phyloP scores from a whole-genome alignment of 2,329 filamentous ascomycete species.

The Hypoxylon sp. region DNA sequence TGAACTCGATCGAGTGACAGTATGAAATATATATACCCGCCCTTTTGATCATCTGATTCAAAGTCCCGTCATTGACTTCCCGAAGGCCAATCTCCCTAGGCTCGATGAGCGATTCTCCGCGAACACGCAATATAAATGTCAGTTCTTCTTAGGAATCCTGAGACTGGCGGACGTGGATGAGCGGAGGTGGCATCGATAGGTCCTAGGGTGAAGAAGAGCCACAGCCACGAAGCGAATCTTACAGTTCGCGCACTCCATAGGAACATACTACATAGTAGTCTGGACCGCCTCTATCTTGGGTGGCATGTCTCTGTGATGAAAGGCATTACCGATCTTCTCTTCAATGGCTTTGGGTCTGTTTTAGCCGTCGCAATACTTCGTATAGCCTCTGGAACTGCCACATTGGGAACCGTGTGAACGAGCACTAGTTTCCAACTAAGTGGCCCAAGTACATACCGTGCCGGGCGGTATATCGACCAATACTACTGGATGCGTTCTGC shows the following conservation, averaged over 20 bases:
- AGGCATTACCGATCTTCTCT: not conserved
- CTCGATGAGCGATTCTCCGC: not conserved
- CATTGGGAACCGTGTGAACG: not conserved
- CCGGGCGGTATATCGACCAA: not conserved
- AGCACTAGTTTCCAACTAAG: not conserved
- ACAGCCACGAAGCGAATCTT: not conserved
- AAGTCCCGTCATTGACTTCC: not conserved
- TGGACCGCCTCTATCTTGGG: not conserved
- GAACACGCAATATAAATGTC: not conserved
- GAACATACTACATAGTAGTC: not conserved
- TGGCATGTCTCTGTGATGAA: not conserved
- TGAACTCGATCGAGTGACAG: not conserved
- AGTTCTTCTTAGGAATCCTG: not conserved
- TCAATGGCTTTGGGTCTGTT: not conserved
- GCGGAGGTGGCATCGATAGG: not conserved
- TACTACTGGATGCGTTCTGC: not conserved
- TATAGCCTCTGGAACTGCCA: not conserved
- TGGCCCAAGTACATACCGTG: not conserved
- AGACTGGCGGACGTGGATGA: not conserved
- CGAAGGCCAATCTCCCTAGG: not conserved
- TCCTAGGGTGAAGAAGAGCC: not conserved
- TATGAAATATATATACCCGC: not conserved
- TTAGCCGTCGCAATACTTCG: not conserved
- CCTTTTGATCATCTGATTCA: not conserved
- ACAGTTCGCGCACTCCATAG: not conserved